Conservation (phyloP, 805 yeast genomes). For the Wickerhamiella hasegawae region DNA sequence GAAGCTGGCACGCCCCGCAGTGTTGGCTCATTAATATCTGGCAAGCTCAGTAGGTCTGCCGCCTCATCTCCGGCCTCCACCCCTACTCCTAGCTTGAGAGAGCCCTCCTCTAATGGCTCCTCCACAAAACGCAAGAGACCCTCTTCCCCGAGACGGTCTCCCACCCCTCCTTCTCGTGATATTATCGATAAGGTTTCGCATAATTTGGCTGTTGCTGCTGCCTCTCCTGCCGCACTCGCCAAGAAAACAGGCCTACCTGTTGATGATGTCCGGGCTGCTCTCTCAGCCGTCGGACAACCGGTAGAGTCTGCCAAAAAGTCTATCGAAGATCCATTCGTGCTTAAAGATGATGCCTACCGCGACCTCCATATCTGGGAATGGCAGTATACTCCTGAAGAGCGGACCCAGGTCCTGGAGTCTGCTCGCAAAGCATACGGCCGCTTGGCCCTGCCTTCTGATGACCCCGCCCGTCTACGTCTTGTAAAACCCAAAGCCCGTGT, state of each 20-base stretch:
- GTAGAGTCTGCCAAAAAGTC: constrained; percentile 15
- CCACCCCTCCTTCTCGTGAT: neutral
- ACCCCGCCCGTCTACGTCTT: constrained; percentile 16
- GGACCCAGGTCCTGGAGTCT: constrained; percentile 17
- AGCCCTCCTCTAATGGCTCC: neutral
- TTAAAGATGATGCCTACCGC: constrained; percentile 18
- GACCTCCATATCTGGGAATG: constrained; percentile 24
- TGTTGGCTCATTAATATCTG: neutral
- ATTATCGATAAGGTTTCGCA: constrained; percentile 24
- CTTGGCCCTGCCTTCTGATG: constrained; percentile 16
- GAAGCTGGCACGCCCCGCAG: neutral
- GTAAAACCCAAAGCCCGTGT: constrained; percentile 12
- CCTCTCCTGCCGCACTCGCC: constrained; percentile 21
- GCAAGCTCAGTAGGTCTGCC: neutral
- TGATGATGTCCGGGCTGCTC: constrained; percentile 18
- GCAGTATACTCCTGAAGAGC: constrained; percentile 21
- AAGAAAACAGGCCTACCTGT: constrained; percentile 18
- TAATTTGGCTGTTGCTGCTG: constrained; percentile 34
- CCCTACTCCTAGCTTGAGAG: neutral
- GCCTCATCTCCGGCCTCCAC: neutral
- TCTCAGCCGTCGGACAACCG: constrained; percentile 22
- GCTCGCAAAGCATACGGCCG: constrained; percentile 19
- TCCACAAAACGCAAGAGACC: neutral
- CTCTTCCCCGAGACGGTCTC: neutral
- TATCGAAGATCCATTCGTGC: constrained; percentile 15